A percentile compares a stretch with the other conserved stretches of the same genome.
Conservation (phyloP, 768 basidiomycete species). For the Favolaschia claudopus region DNA sequence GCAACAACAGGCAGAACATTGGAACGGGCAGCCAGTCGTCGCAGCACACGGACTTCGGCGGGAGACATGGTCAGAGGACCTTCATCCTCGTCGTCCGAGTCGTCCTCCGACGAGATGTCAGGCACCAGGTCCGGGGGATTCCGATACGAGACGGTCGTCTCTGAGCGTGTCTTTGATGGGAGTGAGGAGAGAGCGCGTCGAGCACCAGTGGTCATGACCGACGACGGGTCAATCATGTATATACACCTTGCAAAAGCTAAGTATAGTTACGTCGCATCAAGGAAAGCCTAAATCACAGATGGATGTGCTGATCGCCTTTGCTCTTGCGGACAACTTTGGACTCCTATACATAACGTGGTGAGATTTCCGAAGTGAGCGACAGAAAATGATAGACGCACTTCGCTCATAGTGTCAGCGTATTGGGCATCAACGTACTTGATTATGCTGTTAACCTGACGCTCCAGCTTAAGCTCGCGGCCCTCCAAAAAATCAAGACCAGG, state of each 20-base stretch:
- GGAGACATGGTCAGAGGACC: conserved; percentile 73
- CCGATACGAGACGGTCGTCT: conserved; percentile 65
- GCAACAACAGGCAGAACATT: conserved; percentile 88
- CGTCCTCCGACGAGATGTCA: conserved; percentile 60
- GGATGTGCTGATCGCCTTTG: conserved; percentile 90
- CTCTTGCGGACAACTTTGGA: conserved; percentile 88
- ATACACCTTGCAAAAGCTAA: conserved; percentile 63
- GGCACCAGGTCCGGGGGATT: conserved; percentile 62
- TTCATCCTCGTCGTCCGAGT: conserved; percentile 56
- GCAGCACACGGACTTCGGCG: conserved; percentile 80
- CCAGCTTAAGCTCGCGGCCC: conserved; percentile 78
- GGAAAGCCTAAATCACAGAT: conserved; percentile 64
- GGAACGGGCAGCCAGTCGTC: conserved; percentile 72
- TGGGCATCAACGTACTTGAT: conserved; percentile 83
- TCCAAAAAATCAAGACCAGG: conserved; percentile 82
- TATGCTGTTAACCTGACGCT: conserved; percentile 76
- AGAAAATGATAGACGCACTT: conserved; percentile 54
- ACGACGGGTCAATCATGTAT: conserved; percentile 83
- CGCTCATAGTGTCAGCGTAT: conserved; percentile 87
- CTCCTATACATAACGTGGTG: conserved; percentile 56
- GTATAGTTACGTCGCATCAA: neutral
- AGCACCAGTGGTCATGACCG: conserved; percentile 64
- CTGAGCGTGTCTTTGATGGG: conserved; percentile 68
- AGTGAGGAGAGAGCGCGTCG: conserved; percentile 57
- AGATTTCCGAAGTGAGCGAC: neutral